A percentile compares a stretch with the other conserved stretches of the same genome.
These are phyloP conservation scores for Picochlorum sp. DNA, from an alignment of 139 green algal genomes.

Conservation along the genomic window DNA sequence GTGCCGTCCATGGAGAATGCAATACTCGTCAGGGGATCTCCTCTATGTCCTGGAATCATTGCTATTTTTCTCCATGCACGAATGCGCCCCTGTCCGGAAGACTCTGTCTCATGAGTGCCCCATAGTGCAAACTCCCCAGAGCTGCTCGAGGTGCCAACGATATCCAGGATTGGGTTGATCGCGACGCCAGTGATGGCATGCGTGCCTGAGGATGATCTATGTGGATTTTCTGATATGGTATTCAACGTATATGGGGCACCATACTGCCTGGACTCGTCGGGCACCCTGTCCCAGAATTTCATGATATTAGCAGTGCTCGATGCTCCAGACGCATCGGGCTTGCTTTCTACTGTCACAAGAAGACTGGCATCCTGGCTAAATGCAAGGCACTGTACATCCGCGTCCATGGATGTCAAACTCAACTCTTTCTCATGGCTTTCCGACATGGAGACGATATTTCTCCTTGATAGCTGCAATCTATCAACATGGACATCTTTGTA, in stretches of 20 bases:
- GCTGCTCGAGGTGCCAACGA: not conserved
- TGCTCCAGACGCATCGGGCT: conserved; percentile 27
- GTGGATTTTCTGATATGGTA: conserved; percentile 44
- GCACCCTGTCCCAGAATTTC: conserved; percentile 9
- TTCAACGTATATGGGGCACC: conserved; percentile 36
- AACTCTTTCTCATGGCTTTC: conserved; percentile 12
- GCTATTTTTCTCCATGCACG: conserved; percentile 1
- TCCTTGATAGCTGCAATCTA: conserved; percentile 41
- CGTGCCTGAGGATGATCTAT: conserved; percentile 17
- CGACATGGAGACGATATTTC: conserved; percentile 43
- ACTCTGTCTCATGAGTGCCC: conserved; percentile 4
- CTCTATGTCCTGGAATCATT: conserved; percentile 18
- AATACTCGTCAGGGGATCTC: conserved; percentile 28
- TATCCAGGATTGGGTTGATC: not conserved
- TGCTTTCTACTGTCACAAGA: conserved; percentile 52
- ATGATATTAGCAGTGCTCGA: not conserved
- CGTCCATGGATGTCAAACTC: conserved; percentile 1
- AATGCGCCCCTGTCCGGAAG: conserved; percentile 2
- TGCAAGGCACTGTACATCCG: conserved; percentile 27
- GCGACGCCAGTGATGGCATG: not conserved
- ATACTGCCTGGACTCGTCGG: not conserved
- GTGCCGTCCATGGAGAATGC: conserved; percentile 63
- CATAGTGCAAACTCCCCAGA: conserved; percentile 40
- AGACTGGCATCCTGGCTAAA: conserved; percentile 33
- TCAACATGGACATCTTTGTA: conserved; percentile 37